Conservation (phyloP, 140 eudicot species). For the Eryngium alpinum region DNA sequence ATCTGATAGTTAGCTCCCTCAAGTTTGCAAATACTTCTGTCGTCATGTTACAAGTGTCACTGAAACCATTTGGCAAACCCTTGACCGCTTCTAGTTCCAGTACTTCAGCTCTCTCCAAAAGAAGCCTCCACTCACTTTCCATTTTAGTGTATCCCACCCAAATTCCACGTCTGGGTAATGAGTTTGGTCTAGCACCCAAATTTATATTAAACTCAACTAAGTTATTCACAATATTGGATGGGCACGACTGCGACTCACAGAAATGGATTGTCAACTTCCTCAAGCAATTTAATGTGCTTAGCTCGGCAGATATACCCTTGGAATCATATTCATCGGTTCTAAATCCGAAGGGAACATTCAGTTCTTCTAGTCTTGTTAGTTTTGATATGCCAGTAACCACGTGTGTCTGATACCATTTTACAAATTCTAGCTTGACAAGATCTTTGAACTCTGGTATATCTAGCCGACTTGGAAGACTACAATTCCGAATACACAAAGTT, state of each 20-base stretch:
- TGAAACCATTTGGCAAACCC: background rate
- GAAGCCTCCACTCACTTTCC: background rate
- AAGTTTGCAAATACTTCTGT: background rate
- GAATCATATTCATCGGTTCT: background rate
- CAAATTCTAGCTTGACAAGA: conserved; percentile 3
- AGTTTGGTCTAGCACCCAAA: too few species aligned
- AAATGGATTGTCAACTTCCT: background rate
- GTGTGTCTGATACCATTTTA: too few species aligned
- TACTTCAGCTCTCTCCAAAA: background rate
- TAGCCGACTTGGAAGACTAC: background rate
- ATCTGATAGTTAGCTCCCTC: background rate
- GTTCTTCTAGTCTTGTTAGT: conserved; percentile 3
- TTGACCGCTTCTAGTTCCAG: background rate
- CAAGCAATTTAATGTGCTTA: background rate
- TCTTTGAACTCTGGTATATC: background rate
- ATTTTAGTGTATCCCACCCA: background rate
- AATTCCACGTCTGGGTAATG: too few species aligned
- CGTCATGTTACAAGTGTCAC: background rate
- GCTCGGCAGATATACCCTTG: background rate
- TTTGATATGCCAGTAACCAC: conserved; percentile 1
- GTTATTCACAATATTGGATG: background rate
- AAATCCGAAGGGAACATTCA: background rate
- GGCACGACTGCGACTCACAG: background rate
- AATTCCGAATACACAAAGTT: background rate
- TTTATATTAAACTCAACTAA: background rate